phyloP scores from a whole-genome alignment of 176 grass and related monocot species.

The Leersia perrieri region DNA sequence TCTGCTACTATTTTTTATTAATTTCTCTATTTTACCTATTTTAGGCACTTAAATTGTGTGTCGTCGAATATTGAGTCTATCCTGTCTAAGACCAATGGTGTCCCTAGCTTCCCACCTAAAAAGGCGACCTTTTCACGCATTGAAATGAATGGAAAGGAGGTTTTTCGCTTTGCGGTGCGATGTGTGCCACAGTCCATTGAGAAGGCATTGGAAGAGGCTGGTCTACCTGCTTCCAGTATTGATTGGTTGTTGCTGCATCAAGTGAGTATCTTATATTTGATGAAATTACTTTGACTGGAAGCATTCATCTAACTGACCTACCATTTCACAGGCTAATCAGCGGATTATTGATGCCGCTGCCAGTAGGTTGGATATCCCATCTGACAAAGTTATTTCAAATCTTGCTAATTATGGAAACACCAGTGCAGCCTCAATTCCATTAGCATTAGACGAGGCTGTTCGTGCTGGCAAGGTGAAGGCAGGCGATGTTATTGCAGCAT shows the following conservation, averaged over 20 bases:
- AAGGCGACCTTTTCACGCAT: constrained; percentile 70
- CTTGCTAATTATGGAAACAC: constrained; percentile 92
- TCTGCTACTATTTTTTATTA: constrained; percentile 18
- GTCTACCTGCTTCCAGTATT: constrained; percentile 61
- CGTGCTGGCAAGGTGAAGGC: constrained; percentile 66
- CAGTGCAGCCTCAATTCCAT: constrained; percentile 88
- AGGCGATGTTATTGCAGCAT: constrained; percentile 65
- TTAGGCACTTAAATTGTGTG: constrained; percentile 62
- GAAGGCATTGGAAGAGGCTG: constrained; percentile 69
- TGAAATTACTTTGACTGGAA: background rate
- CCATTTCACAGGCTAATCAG: constrained; percentile 66
- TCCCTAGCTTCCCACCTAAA: constrained; percentile 71
- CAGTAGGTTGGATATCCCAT: constrained; percentile 63
- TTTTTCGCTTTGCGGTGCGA: constrained; percentile 91
- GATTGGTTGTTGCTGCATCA: constrained; percentile 97
- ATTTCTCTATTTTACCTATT: constrained; percentile 27
- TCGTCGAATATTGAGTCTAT: constrained; percentile 24
- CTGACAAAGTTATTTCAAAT: constrained; percentile 93
- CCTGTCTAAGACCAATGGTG: constrained; percentile 57
- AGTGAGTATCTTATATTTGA: constrained; percentile 47
- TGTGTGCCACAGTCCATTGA: constrained; percentile 80
- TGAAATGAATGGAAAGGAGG: constrained; percentile 96
- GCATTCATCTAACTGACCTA: constrained; percentile 1
- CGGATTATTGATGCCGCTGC: constrained; percentile 91
- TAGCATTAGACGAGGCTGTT: constrained; percentile 91